Conservation (phyloP, 805 yeast genomes). For the Saccharomyces kudriavzevii region DNA sequence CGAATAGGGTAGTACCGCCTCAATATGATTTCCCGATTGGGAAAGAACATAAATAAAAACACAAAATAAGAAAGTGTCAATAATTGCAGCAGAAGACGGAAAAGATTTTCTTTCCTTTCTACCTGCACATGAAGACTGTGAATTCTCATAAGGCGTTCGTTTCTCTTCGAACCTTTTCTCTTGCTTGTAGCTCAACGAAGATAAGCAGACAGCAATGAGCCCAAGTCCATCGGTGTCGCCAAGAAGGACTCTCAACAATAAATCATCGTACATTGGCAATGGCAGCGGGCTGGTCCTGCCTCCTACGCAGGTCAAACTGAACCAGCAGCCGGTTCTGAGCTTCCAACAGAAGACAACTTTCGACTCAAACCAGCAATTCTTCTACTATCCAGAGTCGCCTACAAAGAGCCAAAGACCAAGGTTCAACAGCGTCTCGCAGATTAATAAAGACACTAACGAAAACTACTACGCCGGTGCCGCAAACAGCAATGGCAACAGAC, state of each 20-base stretch:
- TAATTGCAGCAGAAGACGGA: background rate
- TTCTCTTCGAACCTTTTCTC: background rate
- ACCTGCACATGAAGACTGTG: background rate
- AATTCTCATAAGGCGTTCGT: background rate
- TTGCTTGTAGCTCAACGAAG: background rate
- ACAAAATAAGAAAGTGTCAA: background rate
- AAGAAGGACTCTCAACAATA: background rate
- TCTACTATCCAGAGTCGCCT: background rate
- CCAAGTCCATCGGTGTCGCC: background rate
- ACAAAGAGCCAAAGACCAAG: background rate
- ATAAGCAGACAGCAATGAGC: background rate
- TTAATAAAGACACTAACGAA: background rate
- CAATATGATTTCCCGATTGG: background rate
- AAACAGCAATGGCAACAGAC: background rate
- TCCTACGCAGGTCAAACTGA: background rate
- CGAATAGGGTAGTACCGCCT: background rate
- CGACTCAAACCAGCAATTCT: background rate
- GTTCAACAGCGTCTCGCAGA: background rate
- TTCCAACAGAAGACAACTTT: background rate
- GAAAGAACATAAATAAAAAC: background rate
- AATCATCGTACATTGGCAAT: background rate
- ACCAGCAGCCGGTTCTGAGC: background rate
- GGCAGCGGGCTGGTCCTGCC: background rate
- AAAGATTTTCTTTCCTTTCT: background rate
- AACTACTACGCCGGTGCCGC: background rate